Conservation (phyloP, 1,139 yeast genomes). For the Hyphopichia wangnamkhiaoensis region DNA sequence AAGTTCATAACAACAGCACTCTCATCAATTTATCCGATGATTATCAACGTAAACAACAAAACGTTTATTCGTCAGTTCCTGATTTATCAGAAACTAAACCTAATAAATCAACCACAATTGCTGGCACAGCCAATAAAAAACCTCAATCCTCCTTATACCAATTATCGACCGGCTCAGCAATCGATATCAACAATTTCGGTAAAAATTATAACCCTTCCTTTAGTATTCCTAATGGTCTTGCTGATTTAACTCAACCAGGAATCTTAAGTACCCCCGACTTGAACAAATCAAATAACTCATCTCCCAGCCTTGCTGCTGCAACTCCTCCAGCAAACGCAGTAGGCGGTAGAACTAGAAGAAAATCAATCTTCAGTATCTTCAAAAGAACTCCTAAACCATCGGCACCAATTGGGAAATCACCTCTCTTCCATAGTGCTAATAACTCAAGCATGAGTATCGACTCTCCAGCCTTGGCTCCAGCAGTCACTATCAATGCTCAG, state of each 20-base stretch:
- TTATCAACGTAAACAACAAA: constrained; percentile 8
- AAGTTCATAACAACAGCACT: constrained; percentile 6
- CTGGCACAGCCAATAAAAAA: background rate
- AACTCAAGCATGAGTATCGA: background rate
- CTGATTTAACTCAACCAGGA: constrained; percentile 14
- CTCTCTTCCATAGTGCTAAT: background rate
- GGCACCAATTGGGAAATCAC: background rate
- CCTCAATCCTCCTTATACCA: constrained; percentile 18
- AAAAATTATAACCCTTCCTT: constrained; percentile 43
- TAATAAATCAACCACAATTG: constrained; percentile 3
- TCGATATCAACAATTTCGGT: constrained; percentile 47
- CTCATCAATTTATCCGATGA: constrained; percentile 6
- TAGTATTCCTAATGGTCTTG: constrained; percentile 15
- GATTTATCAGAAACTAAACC: constrained; percentile 17
- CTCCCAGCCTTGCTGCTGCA: background rate
- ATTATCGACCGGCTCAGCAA: constrained; percentile 40
- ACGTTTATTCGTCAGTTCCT: constrained; percentile 26
- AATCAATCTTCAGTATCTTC: constrained; percentile 27
- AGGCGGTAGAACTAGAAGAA: constrained; percentile 13
- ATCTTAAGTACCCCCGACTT: background rate
- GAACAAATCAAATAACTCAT: background rate
- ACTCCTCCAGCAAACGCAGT: constrained; percentile 8
- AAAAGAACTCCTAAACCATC: constrained; percentile 16
- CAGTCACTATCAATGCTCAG: background rate
- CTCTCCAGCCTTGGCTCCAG: background rate